A percentile compares a stretch with the other conserved stretches of the same genome.
Conservation (phyloP, 345 rosid genomes). For the Eucalyptus erythrocorys region DNA sequence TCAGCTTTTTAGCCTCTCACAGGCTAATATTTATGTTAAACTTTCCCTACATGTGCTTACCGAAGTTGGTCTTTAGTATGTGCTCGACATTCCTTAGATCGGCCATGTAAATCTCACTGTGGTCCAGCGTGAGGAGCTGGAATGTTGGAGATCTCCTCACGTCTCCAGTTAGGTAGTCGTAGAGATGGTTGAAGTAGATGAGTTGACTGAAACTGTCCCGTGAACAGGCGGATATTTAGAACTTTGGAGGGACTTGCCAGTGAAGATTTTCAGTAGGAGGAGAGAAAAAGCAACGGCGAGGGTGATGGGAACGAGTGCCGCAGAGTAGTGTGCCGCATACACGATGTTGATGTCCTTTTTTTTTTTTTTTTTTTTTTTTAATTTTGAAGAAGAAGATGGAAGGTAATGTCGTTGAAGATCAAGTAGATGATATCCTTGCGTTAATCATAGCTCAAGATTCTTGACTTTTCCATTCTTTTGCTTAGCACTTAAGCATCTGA, state of each 20-base stretch:
- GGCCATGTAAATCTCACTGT: slow-evolving; percentile 35
- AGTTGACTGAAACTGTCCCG: slow-evolving; percentile 34
- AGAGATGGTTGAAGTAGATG: slow-evolving; percentile 25
- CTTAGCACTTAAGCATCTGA: background rate
- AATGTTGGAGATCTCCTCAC: slow-evolving; percentile 32
- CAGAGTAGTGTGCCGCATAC: background rate
- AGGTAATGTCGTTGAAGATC: background rate
- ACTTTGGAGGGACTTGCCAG: slow-evolving; percentile 36
- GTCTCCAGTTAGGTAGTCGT: slow-evolving; percentile 37
- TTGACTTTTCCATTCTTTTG: background rate
- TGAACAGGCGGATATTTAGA: slow-evolving; percentile 35
- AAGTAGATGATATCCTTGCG: background rate
- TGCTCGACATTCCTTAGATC: slow-evolving; percentile 61
- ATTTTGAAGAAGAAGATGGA: background rate
- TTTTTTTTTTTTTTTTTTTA: accelerated
- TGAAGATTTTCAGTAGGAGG: slow-evolving; percentile 15
- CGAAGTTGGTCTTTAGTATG: slow-evolving; percentile 35
- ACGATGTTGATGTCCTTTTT: slow-evolving; percentile 1
- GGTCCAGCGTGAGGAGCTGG: slow-evolving; percentile 30
- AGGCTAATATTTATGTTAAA: background rate
- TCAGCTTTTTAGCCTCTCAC: background rate
- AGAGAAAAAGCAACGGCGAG: slow-evolving; percentile 1
- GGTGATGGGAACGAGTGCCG: slow-evolving; percentile 1
- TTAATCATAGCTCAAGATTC: background rate
- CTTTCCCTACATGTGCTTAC: slow-evolving; percentile 34